phyloP scores from a whole-genome alignment of 768 basidiomycete species.

The Sistotremastrum niveocremeum region DNA sequence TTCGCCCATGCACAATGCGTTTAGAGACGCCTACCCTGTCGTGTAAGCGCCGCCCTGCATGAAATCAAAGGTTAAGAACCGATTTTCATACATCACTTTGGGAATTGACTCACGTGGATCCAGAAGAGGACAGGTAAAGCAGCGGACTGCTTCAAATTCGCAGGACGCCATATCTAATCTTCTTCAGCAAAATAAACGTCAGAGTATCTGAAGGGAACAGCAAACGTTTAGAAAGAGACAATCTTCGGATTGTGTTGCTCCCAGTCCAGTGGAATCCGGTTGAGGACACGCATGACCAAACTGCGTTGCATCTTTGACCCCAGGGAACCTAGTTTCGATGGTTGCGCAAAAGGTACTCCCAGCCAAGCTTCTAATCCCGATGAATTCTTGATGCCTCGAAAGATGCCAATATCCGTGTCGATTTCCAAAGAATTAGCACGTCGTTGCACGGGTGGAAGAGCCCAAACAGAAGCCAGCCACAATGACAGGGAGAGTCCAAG shows the following conservation, averaged over 20 bases:
- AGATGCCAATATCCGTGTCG: conserved; percentile 27
- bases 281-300: conserved; percentile 50
- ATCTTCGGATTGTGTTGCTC: conserved; percentile 35
- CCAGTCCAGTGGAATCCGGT: conserved; percentile 20
- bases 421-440: conserved; percentile 22
- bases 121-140: conserved; percentile 21
- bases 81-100: background rate
- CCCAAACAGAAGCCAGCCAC: background rate
- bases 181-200: background rate
- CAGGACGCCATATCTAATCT: conserved; percentile 19
- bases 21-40: conserved; percentile 24
- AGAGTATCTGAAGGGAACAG: background rate
- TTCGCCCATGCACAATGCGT: conserved; percentile 14
- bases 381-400: conserved; percentile 28
- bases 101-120: conserved; percentile 17
- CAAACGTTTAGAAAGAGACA: conserved; percentile 42
- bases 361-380: conserved; percentile 43
- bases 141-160: conserved; percentile 9
- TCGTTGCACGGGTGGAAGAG: background rate
- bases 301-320: conserved; percentile 26
- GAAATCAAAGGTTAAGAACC: background rate
- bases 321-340: conserved; percentile 19
- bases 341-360: conserved; percentile 45
- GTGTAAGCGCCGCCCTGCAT: conserved; percentile 37
- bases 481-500: no score